These are phyloP conservation scores for Fraxinus quadrangulata DNA, from an alignment of 257 asterid genomes.

Conservation along the genomic window DNA sequence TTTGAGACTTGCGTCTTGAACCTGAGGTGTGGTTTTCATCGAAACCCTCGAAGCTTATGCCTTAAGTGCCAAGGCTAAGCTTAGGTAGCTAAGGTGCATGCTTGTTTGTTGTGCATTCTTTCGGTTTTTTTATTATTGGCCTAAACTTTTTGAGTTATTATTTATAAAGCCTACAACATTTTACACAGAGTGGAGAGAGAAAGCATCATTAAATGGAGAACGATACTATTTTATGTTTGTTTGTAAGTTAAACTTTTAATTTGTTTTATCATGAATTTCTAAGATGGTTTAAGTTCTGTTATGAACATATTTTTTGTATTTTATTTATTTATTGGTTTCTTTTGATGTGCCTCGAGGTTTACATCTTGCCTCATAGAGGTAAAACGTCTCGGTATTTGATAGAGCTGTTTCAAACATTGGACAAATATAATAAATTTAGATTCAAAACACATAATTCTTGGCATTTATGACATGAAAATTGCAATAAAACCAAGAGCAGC, in stretches of 20 bases:
- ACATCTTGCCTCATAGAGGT: background rate
- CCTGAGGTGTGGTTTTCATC: background rate
- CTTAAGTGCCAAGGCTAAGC: too few species aligned
- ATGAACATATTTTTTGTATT: background rate
- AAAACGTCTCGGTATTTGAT: background rate
- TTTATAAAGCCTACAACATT: background rate
- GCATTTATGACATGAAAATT: constrained; percentile 16
- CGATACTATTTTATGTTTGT: background rate
- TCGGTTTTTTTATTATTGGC: background rate
- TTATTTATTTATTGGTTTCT: background rate
- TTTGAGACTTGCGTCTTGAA: background rate
- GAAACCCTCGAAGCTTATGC: background rate
- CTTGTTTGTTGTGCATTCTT: background rate
- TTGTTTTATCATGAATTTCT: background rate
- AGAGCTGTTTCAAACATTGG: background rate
- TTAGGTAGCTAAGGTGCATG: too few species aligned
- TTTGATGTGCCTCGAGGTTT: background rate
- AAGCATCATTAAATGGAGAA: background rate
- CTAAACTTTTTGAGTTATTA: background rate
- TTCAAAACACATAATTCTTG: background rate
- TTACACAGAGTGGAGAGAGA: background rate
- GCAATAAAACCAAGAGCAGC: constrained; percentile 10
- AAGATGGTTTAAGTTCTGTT: background rate
- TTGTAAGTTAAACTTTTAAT: background rate
- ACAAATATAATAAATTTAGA: background rate